Evolutionary conservation across 192 early-diverging fungal genomes (phyloP).

Genomic region (Backusella circina): DNA sequence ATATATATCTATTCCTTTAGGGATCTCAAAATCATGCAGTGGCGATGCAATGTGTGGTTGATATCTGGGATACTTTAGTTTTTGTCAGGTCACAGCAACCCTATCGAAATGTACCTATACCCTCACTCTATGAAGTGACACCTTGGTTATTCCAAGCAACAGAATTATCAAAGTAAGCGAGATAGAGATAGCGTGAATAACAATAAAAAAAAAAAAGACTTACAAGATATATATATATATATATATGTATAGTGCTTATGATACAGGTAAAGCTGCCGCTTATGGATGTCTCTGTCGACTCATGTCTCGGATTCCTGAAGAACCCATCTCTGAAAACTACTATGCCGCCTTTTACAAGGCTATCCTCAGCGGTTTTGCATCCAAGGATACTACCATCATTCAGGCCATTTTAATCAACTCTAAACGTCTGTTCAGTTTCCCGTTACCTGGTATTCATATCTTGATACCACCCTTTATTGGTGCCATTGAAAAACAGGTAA

Average conservation of each 20-base stretch:
- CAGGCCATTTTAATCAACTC: conserved; percentile 68
- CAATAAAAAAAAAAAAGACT: background rate
- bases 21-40: conserved; percentile 57
- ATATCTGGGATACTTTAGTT: conserved; percentile 63
- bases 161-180: conserved; percentile 52
- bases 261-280: conserved; percentile 61
- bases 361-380: conserved; percentile 57
- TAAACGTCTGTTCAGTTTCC: conserved; percentile 59
- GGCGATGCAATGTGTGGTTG: conserved; percentile 60
- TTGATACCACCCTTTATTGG: conserved; percentile 62
- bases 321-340: conserved; percentile 50
- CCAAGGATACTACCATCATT: conserved; percentile 55
- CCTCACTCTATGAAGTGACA: conserved; percentile 70
- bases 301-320: conserved; percentile 75
- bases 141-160: conserved; percentile 78
- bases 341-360: conserved; percentile 70
- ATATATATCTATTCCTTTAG: conserved; percentile 20
- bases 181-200: no score
- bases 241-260: conserved; percentile 50
- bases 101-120: conserved; percentile 52
- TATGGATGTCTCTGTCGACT: conserved; percentile 70
- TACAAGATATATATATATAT: no score
- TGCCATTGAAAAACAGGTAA: conserved; percentile 58
- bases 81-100: conserved; percentile 50
- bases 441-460: conserved; percentile 65